Percentiles rank a stretch among this genome's conserved stretches.
phyloP scores from a whole-genome alignment of 768 basidiomycete species.

The Leccinum fibrillosum region DNA sequence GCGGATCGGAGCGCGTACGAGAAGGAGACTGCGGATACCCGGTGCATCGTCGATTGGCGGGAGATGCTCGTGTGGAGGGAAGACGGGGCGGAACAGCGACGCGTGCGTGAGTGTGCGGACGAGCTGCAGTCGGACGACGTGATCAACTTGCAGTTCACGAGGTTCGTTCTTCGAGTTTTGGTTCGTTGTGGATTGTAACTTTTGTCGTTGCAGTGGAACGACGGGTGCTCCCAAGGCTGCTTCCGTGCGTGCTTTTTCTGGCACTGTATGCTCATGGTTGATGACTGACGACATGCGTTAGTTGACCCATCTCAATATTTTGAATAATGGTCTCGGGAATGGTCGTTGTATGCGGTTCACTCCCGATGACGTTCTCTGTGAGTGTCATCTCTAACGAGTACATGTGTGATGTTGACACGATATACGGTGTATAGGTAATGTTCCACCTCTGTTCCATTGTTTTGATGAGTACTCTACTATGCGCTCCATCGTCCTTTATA shows the following conservation, averaged over 20 bases:
- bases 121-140: constrained; percentile 61
- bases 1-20: constrained; percentile 38
- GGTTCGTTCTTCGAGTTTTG: constrained; percentile 39
- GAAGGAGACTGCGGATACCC: constrained; percentile 39
- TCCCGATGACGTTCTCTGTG: constrained; percentile 66
- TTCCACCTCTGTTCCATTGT: constrained; percentile 83
- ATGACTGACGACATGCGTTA: constrained; percentile 22
- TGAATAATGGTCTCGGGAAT: constrained; percentile 74
- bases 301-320: constrained; percentile 75
- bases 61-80: constrained; percentile 71
- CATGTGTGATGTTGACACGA: not conserved
- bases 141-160: constrained; percentile 84
- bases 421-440: constrained; percentile 53
- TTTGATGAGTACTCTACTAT: constrained; percentile 66
- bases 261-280: not conserved
- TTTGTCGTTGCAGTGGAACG: constrained; percentile 53
- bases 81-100: constrained; percentile 39
- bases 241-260: constrained; percentile 48
- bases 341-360: constrained; percentile 70
- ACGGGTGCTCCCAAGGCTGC: constrained; percentile 82
- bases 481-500: not conserved
- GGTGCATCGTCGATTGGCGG: constrained; percentile 63
- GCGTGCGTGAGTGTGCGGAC: constrained; percentile 41
- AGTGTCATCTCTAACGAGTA: constrained; percentile 16
- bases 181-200: constrained; percentile 1